Conservation (phyloP, 805 yeast species). For the Candida gorgasii region DNA sequence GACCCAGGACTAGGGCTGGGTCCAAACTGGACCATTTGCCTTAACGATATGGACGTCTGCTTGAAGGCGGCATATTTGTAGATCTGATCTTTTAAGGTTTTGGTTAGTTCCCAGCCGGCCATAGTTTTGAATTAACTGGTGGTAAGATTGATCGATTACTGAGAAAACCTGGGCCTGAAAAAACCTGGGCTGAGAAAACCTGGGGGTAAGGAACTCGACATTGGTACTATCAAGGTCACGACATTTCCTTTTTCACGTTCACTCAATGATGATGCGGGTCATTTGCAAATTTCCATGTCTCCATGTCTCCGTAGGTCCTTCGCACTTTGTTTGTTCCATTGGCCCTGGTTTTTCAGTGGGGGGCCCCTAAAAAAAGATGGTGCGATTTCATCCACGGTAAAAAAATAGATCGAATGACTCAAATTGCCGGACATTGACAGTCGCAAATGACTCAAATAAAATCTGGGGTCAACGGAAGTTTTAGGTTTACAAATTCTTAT, state of each 20-base stretch:
- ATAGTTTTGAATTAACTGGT: slow-evolving; percentile 1
- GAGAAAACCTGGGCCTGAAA: slow-evolving; percentile 9
- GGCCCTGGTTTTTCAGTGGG: slow-evolving; percentile 5
- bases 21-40: slow-evolving; percentile 93
- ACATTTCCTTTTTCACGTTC: slow-evolving; percentile 4
- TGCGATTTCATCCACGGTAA: slow-evolving; percentile 2
- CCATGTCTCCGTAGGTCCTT: slow-evolving; percentile 5
- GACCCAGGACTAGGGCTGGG: slow-evolving; percentile 76
- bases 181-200: slow-evolving; percentile 9
- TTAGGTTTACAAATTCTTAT: slow-evolving; percentile 1
- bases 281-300: not conserved
- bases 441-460: slow-evolving; percentile 8
- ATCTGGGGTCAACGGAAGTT: slow-evolving; percentile 11
- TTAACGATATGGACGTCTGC: slow-evolving; percentile 79
- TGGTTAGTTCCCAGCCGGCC: slow-evolving; percentile 51
- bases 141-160: not conserved
- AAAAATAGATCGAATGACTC: slow-evolving; percentile 6
- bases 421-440: slow-evolving; percentile 1
- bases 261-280: slow-evolving; percentile 1
- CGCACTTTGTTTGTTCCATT: slow-evolving; percentile 3
- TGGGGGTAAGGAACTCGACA: slow-evolving; percentile 9
- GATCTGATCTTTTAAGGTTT: slow-evolving; percentile 53
- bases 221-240: slow-evolving; percentile 1
- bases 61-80: slow-evolving; percentile 68
- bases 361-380: not conserved